These are phyloP conservation scores for Rhizophlyctis rosea DNA, from an alignment of 192 early-diverging fungal species.

Conservation along the genomic window DNA sequence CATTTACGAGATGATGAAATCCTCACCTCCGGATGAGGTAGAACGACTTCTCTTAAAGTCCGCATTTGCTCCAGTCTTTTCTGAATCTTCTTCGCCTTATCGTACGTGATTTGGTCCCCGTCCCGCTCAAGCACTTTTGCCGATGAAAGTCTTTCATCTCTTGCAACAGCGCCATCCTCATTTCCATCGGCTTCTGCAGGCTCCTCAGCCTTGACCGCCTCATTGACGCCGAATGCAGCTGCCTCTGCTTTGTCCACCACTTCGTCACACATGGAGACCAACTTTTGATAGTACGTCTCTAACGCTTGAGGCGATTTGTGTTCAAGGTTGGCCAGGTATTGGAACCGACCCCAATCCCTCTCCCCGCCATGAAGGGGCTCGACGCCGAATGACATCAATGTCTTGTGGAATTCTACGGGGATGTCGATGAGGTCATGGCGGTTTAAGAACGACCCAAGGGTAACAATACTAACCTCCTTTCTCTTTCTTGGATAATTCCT, in stretches of 20 bases:
- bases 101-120: slow-evolving; percentile 57
- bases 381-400: slow-evolving; percentile 51
- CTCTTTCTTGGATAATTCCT: slow-evolving; percentile 48
- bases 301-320: slow-evolving; percentile 66
- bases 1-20: not conserved
- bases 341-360: slow-evolving; percentile 67
- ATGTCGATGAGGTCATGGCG: no score
- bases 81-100: slow-evolving; percentile 65
- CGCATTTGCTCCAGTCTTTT: slow-evolving; percentile 71
- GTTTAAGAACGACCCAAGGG: no score
- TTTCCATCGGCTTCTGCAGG: slow-evolving; percentile 21
- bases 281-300: slow-evolving; percentile 58
- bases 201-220: slow-evolving; percentile 3
- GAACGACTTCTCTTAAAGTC: slow-evolving; percentile 58
- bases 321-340: slow-evolving; percentile 62
- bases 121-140: slow-evolving; percentile 17
- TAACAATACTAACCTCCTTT: slow-evolving; percentile 34
- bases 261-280: slow-evolving; percentile 60
- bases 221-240: slow-evolving; percentile 8
- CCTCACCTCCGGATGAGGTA: slow-evolving; percentile 47
- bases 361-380: slow-evolving; percentile 16
- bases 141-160: slow-evolving; percentile 25
- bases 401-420: slow-evolving; percentile 53
- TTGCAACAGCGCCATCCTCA: slow-evolving; percentile 28
- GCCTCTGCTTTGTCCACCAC: slow-evolving; percentile 36